Evolutionary conservation across 495 filamentous ascomycete genomes (phyloP).

Genomic region (Penicillium alfredii): DNA sequence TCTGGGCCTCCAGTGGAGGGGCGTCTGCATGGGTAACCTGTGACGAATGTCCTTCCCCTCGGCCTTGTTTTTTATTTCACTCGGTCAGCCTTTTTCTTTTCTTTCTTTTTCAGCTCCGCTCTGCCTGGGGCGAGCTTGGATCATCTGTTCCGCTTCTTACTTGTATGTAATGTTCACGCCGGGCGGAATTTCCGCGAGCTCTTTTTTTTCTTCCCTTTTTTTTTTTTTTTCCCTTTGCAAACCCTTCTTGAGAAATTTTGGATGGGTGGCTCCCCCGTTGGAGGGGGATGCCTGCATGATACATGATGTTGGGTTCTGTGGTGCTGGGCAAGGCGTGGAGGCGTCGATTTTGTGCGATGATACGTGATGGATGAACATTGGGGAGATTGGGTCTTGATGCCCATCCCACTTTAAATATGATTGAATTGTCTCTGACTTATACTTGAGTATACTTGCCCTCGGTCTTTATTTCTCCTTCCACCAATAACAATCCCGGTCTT

Average conservation of each 20-base stretch:
- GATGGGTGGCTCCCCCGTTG: background rate
- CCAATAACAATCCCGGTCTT: too few relatives aligned
- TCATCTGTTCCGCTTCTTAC: constrained; percentile 13
- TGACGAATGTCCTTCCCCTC: background rate
- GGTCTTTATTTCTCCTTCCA: too few relatives aligned
- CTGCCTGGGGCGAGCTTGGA: too few relatives aligned
- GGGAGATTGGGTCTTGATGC: too few relatives aligned
- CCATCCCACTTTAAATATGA: too few relatives aligned
- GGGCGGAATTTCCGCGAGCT: constrained; percentile 12
- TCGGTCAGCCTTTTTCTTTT: constrained; percentile 6
- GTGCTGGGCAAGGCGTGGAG: too few relatives aligned
- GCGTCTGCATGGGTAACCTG: constrained; percentile 2
- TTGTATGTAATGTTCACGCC: constrained; percentile 26
- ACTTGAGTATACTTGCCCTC: too few relatives aligned
- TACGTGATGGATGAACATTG: too few relatives aligned
- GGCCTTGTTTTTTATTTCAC: constrained; percentile 5
- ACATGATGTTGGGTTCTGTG: background rate
- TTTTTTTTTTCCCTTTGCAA: background rate
- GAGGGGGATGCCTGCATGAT: constrained; percentile 1
- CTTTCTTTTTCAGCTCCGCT: constrained; percentile 4
- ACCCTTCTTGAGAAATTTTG: constrained; percentile 7
- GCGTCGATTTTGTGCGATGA: too few relatives aligned
- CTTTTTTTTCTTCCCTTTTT: constrained; percentile 8
- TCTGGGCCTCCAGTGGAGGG: too few relatives aligned
- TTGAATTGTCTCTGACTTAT: too few relatives aligned